Percentiles rank a stretch among this genome's conserved stretches.
Conservation (phyloP, 164 flowering plant species). For the Aristolochia fimbriata region DNA sequence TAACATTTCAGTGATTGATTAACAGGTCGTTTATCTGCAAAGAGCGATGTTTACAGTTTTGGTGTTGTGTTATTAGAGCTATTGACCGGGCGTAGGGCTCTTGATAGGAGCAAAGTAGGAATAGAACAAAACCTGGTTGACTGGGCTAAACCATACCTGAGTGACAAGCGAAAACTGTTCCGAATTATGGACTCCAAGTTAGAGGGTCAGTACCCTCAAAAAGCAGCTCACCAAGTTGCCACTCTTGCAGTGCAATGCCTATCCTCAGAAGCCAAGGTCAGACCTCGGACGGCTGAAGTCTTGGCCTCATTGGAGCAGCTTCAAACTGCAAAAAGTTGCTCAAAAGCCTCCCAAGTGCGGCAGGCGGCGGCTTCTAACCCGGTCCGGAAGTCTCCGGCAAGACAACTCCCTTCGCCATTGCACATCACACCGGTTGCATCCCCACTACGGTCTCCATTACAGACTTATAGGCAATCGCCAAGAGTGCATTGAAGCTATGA, state of each 20-base stretch:
- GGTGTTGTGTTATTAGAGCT: constrained; percentile 65
- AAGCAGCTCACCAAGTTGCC: constrained; percentile 54
- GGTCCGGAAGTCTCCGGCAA: constrained; percentile 23
- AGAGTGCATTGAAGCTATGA: neutral
- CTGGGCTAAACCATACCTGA: constrained; percentile 49
- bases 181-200: constrained; percentile 62
- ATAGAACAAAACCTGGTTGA: constrained; percentile 43
- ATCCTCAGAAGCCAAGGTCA: constrained; percentile 33
- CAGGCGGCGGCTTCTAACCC: constrained; percentile 11
- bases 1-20: neutral
- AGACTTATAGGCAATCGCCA: constrained; percentile 8
- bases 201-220: constrained; percentile 62
- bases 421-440: constrained; percentile 9
- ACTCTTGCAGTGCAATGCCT: constrained; percentile 59
- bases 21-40: constrained; percentile 48
- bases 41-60: constrained; percentile 55
- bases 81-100: constrained; percentile 47
- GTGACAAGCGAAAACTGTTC: constrained; percentile 17
- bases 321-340: constrained; percentile 27
- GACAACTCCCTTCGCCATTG: constrained; percentile 16
- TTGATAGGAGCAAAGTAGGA: constrained; percentile 35
- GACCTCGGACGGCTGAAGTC: constrained; percentile 70
- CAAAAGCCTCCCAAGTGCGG: constrained; percentile 21
- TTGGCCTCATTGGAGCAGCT: constrained; percentile 50
- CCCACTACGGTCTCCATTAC: constrained; percentile 18